Conservation (phyloP, 177 flowering plant species). For the Vitis hybrid region DNA sequence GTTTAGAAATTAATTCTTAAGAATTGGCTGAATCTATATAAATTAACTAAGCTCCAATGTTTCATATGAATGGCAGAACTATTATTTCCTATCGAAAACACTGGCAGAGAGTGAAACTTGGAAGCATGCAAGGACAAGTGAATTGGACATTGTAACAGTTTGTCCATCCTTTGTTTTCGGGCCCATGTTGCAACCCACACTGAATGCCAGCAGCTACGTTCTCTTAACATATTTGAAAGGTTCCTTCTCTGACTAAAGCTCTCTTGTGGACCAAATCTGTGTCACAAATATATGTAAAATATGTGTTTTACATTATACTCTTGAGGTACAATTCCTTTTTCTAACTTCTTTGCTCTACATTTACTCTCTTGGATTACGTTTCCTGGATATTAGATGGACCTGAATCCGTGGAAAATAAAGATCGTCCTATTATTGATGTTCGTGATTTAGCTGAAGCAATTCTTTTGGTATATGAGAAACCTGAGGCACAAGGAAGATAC, state of each 20-base stretch:
- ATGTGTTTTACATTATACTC: no score
- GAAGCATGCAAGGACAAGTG: constrained; percentile 3
- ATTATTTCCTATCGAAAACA: not conserved
- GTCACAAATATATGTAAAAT: no score
- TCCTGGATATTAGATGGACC: no score
- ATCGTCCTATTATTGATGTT: constrained; percentile 2
- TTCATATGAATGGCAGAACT: no score
- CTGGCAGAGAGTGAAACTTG: constrained; percentile 8
- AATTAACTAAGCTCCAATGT: no score
- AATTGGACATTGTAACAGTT: constrained; percentile 1
- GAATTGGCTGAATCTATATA: no score
- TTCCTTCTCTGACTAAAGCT: not conserved
- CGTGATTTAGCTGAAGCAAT: constrained; percentile 11
- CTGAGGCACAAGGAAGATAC: constrained; percentile 10
- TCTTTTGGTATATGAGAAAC: constrained; percentile 3
- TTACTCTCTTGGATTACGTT: no score
- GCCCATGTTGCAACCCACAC: constrained; percentile 8
- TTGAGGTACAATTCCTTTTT: not conserved
- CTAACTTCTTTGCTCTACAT: no score
- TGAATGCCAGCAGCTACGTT: constrained; percentile 6
- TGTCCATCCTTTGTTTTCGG: constrained; percentile 11
- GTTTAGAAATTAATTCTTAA: no score
- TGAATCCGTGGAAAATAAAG: not conserved
- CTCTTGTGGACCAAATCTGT: no score
- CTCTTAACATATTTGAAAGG: constrained; percentile 8